Evolutionary conservation across 768 basidiomycete species (phyloP), one percentile per base, ranked within the genome.

Genomic region (Cystobasidium onofrii): DNA sequence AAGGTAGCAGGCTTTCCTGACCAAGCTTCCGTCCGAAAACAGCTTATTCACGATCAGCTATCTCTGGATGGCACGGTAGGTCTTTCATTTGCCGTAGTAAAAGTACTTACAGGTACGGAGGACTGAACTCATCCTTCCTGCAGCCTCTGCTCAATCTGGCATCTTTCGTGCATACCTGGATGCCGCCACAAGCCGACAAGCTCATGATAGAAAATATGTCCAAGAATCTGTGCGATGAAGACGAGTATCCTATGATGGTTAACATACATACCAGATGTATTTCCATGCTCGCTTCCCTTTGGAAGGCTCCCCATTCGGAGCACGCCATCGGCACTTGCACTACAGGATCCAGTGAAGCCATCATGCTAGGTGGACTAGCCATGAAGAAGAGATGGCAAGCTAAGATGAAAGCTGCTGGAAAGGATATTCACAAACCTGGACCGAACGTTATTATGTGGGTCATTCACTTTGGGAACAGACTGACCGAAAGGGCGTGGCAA

Each of bases 351-450:
- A 72, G 66, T 23, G 88, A 89, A 80, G 88, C 88, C 2, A 88
- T 89, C 78, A 87, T 87, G 80, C 87, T 89, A 18, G 88, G 87
- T 9, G 88, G 88, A 44, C 83, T 89, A 17, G 88, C 88, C 41
- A 85, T 89, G 84, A 89, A 89, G 82, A 85, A 86, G 77, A 80
- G 84, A 70, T 89, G 88, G 88, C 88, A 89, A 78, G 80, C 78
- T 2, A 85, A 84, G 79, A 86, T 87, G 81, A 88, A 87, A 80
- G 85, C 84, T 1, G 84, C 83, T 0, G 88, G 88, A 18, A 88
- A 88, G 77, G 34, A 18, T 57, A 86, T 87, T 64, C 84, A 88
- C 76, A 85, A 88, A 67, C 87, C 87, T 3, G 87, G 87, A 13
- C 87, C 87, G 2, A 76, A 76, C 65, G 86, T 69, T 29, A 46